Percentiles rank a stretch among this genome's conserved stretches.
phyloP scores from a whole-genome alignment of 164 flowering plant genomes.

The Vitis rotundifolia region DNA sequence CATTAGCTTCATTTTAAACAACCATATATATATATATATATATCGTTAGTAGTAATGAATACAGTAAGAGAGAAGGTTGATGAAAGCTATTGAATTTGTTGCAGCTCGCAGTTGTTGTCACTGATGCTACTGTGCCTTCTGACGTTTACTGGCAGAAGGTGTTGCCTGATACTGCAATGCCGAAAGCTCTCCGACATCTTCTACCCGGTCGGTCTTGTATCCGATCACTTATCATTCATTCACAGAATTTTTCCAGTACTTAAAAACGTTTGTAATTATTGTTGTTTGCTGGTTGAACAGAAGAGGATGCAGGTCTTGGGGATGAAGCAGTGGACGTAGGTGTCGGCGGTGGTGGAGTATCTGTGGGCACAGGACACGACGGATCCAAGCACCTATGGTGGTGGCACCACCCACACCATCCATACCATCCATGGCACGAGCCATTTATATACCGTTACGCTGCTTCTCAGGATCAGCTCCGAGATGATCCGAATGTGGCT shows the following conservation, averaged over 20 bases:
- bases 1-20: too few relatives aligned
- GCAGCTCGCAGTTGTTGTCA: conserved; percentile 39
- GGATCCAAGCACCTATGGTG: conserved; percentile 37
- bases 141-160: conserved; percentile 42
- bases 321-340: conserved; percentile 30
- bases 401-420: conserved; percentile 4
- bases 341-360: conserved; percentile 46
- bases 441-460: conserved; percentile 38
- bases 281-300: background rate
- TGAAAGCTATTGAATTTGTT: background rate
- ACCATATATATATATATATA: too few relatives aligned
- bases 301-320: conserved; percentile 29
- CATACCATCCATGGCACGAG: conserved; percentile 13
- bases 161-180: conserved; percentile 46
- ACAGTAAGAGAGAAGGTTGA: background rate
- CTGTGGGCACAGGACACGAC: conserved; percentile 37
- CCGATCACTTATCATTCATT: too few relatives aligned
- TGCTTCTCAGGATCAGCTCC: conserved; percentile 39
- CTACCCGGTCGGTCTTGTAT: conserved; percentile 29
- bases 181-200: conserved; percentile 30
- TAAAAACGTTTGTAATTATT: too few relatives aligned
- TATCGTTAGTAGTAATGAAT: background rate
- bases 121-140: conserved; percentile 38
- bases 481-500: conserved; percentile 34
- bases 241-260: too few relatives aligned